Conservation (phyloP, 352 stramenopile species). For the Pythium scleroteichum region DNA sequence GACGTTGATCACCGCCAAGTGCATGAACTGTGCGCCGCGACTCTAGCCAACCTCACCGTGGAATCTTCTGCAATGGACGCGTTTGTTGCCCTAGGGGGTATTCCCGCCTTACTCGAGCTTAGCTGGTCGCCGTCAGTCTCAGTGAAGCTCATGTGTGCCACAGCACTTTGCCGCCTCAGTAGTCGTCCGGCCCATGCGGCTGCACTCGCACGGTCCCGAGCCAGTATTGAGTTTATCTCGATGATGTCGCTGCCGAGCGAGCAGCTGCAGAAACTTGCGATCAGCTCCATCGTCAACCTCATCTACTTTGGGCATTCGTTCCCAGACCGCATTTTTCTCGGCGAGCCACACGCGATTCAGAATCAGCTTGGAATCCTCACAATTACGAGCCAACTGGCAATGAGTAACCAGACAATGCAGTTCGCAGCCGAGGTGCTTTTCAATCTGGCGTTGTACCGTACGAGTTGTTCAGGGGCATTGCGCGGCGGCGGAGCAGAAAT, state of each 20-base stretch:
- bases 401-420: conserved; percentile 34
- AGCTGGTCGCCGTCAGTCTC: conserved; percentile 65
- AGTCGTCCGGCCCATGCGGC: conserved; percentile 36
- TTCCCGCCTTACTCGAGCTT: conserved; percentile 65
- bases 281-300: conserved; percentile 75
- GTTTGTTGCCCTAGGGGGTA: conserved; percentile 55
- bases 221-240: conserved; percentile 66
- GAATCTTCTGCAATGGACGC: conserved; percentile 39
- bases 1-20: conserved; percentile 61
- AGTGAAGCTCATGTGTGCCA: conserved; percentile 70
- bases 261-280: conserved; percentile 55
- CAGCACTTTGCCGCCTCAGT: conserved; percentile 63
- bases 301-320: conserved; percentile 63
- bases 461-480: conserved; percentile 49
- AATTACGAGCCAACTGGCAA: conserved; percentile 57
- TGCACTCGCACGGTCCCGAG: conserved; percentile 36
- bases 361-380: conserved; percentile 67
- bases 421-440: conserved; percentile 71
- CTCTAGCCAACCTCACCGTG: conserved; percentile 64
- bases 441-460: conserved; percentile 68
- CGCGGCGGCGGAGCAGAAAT: conserved; percentile 65
- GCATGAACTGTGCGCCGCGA: conserved; percentile 60
- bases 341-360: conserved; percentile 65
- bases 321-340: conserved; percentile 72
- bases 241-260: conserved; percentile 63